These are phyloP conservation scores for Pugionium cornutum DNA, from an alignment of 345 rosid genomes.

Conservation along the genomic window DNA sequence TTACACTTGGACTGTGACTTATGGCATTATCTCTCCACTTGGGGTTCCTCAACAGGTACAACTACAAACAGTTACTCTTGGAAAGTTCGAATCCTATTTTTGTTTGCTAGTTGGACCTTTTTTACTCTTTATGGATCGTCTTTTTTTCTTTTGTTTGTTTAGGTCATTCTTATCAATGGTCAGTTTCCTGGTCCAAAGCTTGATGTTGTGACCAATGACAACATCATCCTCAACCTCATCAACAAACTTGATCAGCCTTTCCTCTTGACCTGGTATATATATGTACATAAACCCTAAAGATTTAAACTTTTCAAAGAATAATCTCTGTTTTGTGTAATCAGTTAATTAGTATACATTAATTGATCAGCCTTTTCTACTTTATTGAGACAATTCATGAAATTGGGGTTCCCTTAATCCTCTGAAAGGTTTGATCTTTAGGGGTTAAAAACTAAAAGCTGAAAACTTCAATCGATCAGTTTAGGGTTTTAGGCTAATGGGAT, in stretches of 20 bases:
- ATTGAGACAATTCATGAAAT: neutral
- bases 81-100: slow-evolving; percentile 13
- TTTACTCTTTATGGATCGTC: neutral
- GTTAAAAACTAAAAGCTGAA: slow-evolving; percentile 1
- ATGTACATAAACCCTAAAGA: neutral
- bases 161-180: slow-evolving; percentile 96
- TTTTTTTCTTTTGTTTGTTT: slow-evolving; percentile 10
- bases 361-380: too few species aligned
- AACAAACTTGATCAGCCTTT: slow-evolving; percentile 95
- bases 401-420: neutral
- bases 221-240: slow-evolving; percentile 81
- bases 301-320: neutral
- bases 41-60: slow-evolving; percentile 88
- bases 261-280: slow-evolving; percentile 75
- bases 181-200: slow-evolving; percentile 97
- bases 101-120: slow-evolving; percentile 20
- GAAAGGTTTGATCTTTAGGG: slow-evolving; percentile 11
- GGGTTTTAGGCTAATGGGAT: neutral
- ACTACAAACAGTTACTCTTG: slow-evolving; percentile 14
- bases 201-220: slow-evolving; percentile 91
- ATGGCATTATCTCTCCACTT: slow-evolving; percentile 74
- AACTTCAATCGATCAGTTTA: slow-evolving; percentile 1
- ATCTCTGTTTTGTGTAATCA: slow-evolving; percentile 17
- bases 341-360: neutral
- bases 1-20: slow-evolving; percentile 88